Base-by-base conservation (phyloP, 2,329 filamentous ascomycete species). In the Epichloe sp. region DNA sequence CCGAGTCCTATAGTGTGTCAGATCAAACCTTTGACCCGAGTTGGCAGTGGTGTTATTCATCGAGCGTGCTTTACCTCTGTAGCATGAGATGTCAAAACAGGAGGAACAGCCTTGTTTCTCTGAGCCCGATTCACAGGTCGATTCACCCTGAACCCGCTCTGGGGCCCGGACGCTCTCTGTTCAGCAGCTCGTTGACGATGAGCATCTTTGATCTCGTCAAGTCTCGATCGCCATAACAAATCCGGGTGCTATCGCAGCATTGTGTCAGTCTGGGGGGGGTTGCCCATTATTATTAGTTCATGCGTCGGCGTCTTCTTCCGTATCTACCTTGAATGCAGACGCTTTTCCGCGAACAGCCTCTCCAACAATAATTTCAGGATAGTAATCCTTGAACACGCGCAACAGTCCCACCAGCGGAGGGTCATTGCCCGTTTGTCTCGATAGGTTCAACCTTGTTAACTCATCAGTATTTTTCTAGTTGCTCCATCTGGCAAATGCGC, bases 381-480 rank as follows among this genome's bases (percentile, higher is more conserved):
- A 94, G 65, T 91, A 94, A 63, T 91, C 88, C 63, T 93, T 93
- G 70, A 84, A 94, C n/a, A 91, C 80, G 51, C 85, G 79, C 47
- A 94, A 71, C 17, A 95, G 72, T 3, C 86, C 86, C 38, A 85
- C 75, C 37, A 95, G 70, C 48, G 82, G 77, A 47, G 83, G 84
- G 51, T 95, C 88, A 60, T 86, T 85, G 17, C 83, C 83, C 4
- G 74, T 77, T 59, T 80, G 77, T 43, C 79, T 68, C 3, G 78
- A 77, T 36, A 83, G 63, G 38, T 71, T 71, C 55, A 84, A 70
- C 47, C 79, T 83, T 83, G 10, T 10, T 10, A n/a, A n/a, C 10
- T n/a, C 15, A 8, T 50, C n/a, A 26, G 37, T 2, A 6, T 11
- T 31, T 14, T 23, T 23, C 41, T 5, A 19, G 41, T 11, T 19